phyloP scores from a whole-genome alignment of 495 filamentous ascomycete genomes.

The Terfezia boudieri region DNA sequence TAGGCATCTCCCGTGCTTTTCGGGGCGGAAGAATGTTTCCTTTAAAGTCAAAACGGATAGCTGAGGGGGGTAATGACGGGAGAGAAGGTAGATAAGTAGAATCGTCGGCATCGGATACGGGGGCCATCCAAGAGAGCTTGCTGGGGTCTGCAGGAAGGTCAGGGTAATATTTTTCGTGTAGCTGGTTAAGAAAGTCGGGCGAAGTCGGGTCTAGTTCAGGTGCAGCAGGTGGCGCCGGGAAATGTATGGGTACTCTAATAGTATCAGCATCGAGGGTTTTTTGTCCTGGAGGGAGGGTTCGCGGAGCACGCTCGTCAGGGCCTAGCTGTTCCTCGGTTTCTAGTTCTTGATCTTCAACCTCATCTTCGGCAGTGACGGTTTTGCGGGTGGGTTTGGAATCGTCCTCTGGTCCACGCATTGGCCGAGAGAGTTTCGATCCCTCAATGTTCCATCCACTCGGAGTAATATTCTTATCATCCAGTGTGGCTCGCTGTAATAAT shows the following conservation, averaged over 20 bases:
- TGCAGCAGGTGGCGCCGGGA: constrained; percentile 25
- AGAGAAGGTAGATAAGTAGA: constrained; percentile 60
- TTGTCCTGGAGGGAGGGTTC: not conserved
- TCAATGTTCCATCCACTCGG: not conserved
- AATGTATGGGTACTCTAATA: constrained; percentile 36
- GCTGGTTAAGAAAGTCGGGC: constrained; percentile 55
- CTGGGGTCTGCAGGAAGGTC: constrained; percentile 61
- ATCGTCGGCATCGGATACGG: constrained; percentile 35
- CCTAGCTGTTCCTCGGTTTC: not conserved
- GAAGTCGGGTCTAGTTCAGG: constrained; percentile 57
- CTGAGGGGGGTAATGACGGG: constrained; percentile 43
- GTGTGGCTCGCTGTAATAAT: constrained; percentile 54
- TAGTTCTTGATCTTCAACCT: not conserved
- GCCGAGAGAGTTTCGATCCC: constrained; percentile 2
- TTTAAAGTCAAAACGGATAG: constrained; percentile 71
- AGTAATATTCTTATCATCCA: constrained; percentile 35
- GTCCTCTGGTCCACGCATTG: constrained; percentile 21
- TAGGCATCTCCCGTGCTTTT: constrained; percentile 45
- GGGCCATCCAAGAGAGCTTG: constrained; percentile 73
- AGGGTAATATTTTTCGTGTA: constrained; percentile 87
- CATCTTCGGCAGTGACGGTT: not conserved
- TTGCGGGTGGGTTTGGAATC: not conserved
- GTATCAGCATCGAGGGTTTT: constrained; percentile 1
- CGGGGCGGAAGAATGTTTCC: constrained; percentile 57
- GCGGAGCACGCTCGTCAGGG: constrained; percentile 1